phyloP scores from a whole-genome alignment of 2,329 filamentous ascomycete genomes.

The Chaetomium globosum region DNA sequence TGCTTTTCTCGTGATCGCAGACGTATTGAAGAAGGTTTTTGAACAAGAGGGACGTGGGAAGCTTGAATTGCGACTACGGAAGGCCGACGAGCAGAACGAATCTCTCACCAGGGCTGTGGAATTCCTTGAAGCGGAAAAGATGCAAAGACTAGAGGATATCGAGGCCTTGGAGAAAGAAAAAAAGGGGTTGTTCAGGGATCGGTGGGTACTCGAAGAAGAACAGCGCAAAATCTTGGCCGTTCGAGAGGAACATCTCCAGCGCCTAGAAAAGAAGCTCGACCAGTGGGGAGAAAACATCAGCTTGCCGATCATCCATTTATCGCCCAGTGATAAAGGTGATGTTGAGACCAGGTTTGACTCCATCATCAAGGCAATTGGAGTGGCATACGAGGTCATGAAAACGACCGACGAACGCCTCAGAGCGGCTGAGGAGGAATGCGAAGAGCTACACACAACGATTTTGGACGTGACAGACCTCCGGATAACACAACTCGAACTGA shows the following conservation, averaged over 20 bases:
- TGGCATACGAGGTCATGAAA: background rate
- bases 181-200: background rate
- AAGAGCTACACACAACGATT: background rate
- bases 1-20: conserved; percentile 12
- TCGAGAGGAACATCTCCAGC: background rate
- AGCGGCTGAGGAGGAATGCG: background rate
- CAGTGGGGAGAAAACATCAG: background rate
- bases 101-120: background rate
- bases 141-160: background rate
- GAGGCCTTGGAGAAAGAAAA: background rate
- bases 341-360: background rate
- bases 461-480: background rate
- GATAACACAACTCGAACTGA: background rate
- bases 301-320: background rate
- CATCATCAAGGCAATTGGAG: conserved; percentile 5
- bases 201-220: background rate
- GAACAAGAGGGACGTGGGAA: background rate
- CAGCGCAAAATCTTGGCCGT: background rate
- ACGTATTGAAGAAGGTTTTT: background rate
- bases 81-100: background rate
- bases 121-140: background rate
- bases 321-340: background rate
- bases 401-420: background rate
- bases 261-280: conserved; percentile 8
- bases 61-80: rapidly evolving